A percentile compares a stretch with the other conserved stretches of the same genome.
Evolutionary conservation across 805 yeast genomes (phyloP).

Genomic region (Nakazawaea wyomingensis): DNA sequence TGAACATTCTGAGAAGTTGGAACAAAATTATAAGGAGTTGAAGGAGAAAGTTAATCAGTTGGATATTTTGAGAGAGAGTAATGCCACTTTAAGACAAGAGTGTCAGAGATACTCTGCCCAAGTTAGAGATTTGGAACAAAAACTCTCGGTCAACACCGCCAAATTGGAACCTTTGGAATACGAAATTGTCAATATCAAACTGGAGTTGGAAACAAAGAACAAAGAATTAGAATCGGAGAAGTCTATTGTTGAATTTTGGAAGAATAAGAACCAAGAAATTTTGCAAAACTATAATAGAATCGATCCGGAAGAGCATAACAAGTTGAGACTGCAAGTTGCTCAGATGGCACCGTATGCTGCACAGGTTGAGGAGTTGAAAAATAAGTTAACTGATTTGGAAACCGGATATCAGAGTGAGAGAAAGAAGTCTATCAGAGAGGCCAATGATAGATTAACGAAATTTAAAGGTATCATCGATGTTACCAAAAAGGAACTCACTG

Average conservation of each 20-base stretch:
- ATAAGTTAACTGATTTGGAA: conserved; percentile 18
- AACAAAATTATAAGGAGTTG: conserved; percentile 41
- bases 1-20: conserved; percentile 24
- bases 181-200: conserved; percentile 30
- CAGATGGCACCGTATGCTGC: conserved; percentile 19
- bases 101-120: conserved; percentile 26
- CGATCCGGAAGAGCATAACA: conserved; percentile 41
- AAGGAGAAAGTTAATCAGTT: conserved; percentile 54
- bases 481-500: conserved; percentile 6
- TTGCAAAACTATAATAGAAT: conserved; percentile 39
- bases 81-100: conserved; percentile 56
- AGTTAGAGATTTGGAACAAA: conserved; percentile 34
- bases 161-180: conserved; percentile 42
- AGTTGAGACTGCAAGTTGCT: conserved; percentile 27
- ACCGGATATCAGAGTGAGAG: conserved; percentile 13
- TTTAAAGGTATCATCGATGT: conserved; percentile 10
- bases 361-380: conserved; percentile 22
- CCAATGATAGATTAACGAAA: conserved; percentile 15
- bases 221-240: conserved; percentile 40
- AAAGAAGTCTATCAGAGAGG: conserved; percentile 15
- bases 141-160: conserved; percentile 26
- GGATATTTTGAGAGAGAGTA: conserved; percentile 63
- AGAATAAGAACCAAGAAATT: conserved; percentile 43
- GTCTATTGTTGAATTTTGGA: conserved; percentile 59
- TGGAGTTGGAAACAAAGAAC: conserved; percentile 42